Evolutionary conservation across 768 basidiomycete species (phyloP).

Genomic region (Hortiboletus flavorubellus): DNA sequence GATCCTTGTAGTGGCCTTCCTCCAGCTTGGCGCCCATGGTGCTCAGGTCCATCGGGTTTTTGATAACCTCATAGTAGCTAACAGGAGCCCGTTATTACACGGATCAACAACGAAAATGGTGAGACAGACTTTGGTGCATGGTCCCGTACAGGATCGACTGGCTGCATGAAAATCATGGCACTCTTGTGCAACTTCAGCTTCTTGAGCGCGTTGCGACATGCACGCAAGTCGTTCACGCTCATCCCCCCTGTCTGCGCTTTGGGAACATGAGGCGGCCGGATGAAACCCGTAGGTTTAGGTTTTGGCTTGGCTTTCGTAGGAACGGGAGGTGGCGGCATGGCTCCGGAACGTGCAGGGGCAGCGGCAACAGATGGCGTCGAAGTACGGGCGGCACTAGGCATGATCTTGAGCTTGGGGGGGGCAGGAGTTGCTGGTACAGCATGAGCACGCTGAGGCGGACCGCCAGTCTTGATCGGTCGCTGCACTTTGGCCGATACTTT

Average conservation of each 20-base stretch:
- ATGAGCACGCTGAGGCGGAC: constrained; percentile 32
- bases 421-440: constrained; percentile 26
- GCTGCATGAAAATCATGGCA: constrained; percentile 71
- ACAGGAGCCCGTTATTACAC: neutral
- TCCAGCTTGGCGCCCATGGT: constrained; percentile 86
- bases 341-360: constrained; percentile 4
- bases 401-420: constrained; percentile 56
- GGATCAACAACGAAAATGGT: neutral
- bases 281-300: constrained; percentile 19
- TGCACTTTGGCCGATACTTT: constrained; percentile 46
- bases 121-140: constrained; percentile 71
- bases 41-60: constrained; percentile 91
- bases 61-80: constrained; percentile 90
- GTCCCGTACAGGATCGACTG: constrained; percentile 96
- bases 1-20: constrained; percentile 80
- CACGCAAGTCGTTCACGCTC: constrained; percentile 69
- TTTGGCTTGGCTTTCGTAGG: constrained; percentile 28
- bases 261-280: constrained; percentile 46
- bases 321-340: constrained; percentile 32
- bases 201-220: constrained; percentile 73
- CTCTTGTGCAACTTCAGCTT: constrained; percentile 76
- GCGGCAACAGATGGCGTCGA: constrained; percentile 17
- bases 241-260: constrained; percentile 79
- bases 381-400: constrained; percentile 19
- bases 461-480: constrained; percentile 34